Conservation (phyloP, 805 yeast genomes). For the Vanderwaltozyma yarrowii region DNA sequence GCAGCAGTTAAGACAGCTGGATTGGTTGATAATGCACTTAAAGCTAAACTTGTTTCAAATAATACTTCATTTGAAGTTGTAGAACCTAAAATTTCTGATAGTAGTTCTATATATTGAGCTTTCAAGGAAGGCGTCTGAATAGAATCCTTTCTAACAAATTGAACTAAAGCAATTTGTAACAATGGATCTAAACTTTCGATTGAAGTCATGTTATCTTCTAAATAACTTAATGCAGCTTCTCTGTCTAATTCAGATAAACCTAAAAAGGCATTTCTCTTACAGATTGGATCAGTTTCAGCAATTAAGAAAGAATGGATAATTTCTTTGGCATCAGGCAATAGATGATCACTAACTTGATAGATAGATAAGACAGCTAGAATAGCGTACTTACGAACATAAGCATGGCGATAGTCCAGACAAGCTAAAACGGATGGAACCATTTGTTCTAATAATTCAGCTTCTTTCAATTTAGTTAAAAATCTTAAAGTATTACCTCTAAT, state of each 20-base stretch:
- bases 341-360: conserved; percentile 70
- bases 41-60: conserved; percentile 85
- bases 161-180: conserved; percentile 81
- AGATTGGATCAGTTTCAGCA: conserved; percentile 84
- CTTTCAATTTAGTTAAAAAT: conserved; percentile 80
- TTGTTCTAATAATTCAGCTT: conserved; percentile 90
- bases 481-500: conserved; percentile 92
- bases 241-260: conserved; percentile 76
- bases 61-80: conserved; percentile 53
- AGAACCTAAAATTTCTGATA: conserved; percentile 62
- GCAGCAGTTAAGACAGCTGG: conserved; percentile 65
- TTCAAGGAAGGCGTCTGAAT: conserved; percentile 50
- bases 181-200: conserved; percentile 67
- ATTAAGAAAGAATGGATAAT: conserved; percentile 61
- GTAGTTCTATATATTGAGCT: conserved; percentile 59
- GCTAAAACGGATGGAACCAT: conserved; percentile 85
- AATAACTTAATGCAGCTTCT: conserved; percentile 71
- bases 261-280: conserved; percentile 91
- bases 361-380: conserved; percentile 83
- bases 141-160: conserved; percentile 82
- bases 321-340: conserved; percentile 93
- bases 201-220: conserved; percentile 55
- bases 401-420: conserved; percentile 92
- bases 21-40: conserved; percentile 49
- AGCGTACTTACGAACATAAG: conserved; percentile 96